Conservation (phyloP, 106 monocot genomes). For the Alisma plantagoaquatica region DNA sequence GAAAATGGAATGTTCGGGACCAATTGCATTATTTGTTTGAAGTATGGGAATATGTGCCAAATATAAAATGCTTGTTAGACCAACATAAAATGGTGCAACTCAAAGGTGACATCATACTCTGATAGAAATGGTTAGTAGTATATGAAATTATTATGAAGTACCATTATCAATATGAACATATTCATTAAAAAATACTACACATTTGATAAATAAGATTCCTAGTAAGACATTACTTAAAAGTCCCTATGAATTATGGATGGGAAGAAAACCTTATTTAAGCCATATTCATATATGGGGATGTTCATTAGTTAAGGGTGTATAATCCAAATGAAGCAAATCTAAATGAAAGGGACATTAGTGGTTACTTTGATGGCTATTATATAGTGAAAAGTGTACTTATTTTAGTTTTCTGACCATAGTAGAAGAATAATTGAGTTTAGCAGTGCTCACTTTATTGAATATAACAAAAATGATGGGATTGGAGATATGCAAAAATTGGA, state of each 20-base stretch:
- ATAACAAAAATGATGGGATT: neutral
- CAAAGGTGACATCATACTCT: neutral
- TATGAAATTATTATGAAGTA: neutral
- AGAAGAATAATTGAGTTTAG: neutral
- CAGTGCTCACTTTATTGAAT: neutral
- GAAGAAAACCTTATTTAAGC: slow-evolving; percentile 1
- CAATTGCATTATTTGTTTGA: neutral
- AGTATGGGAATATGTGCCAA: neutral
- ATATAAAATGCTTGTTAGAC: neutral
- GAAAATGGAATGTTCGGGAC: neutral
- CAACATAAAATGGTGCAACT: neutral
- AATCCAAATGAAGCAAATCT: neutral
- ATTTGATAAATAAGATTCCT: neutral
- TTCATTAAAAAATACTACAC: neutral
- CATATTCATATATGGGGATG: neutral
- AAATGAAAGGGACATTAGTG: neutral
- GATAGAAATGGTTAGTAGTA: neutral
- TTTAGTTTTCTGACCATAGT: neutral
- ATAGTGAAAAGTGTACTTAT: neutral
- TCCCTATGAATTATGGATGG: neutral
- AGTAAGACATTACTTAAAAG: neutral
- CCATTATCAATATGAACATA: neutral
- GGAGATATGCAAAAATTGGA: neutral
- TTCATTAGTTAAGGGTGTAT: neutral
- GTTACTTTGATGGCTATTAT: neutral